Conservation (phyloP, 2,329 filamentous ascomycete species). For the Cercospora canescens region DNA sequence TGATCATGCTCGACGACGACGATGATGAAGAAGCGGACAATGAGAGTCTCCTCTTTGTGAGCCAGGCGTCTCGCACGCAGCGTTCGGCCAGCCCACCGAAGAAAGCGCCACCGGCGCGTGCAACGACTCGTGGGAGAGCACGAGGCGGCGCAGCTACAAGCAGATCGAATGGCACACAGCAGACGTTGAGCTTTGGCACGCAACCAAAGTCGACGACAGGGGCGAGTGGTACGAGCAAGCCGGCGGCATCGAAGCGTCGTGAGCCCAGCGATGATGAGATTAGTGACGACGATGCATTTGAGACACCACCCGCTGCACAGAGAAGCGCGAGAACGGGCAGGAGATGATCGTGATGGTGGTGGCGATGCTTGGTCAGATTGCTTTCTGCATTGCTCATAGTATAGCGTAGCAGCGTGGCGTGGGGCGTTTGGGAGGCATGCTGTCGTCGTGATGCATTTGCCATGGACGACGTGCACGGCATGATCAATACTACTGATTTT, state of each 20-base stretch:
- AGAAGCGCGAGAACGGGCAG: slow-evolving; percentile 20
- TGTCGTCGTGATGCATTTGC: not conserved
- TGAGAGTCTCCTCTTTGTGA: slow-evolving; percentile 41
- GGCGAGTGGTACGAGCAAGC: slow-evolving; percentile 14
- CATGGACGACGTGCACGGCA: not conserved
- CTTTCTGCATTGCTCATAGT: not conserved
- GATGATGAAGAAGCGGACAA: slow-evolving; percentile 48
- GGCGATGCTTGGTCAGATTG: not conserved
- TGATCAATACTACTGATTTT: not conserved
- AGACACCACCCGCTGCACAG: slow-evolving; percentile 33
- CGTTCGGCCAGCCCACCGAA: slow-evolving; percentile 27
- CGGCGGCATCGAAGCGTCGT: slow-evolving; percentile 28
- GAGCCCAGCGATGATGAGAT: slow-evolving; percentile 44
- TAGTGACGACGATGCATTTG: slow-evolving; percentile 41
- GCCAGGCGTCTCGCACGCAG: slow-evolving; percentile 22
- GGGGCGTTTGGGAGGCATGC: too few species aligned
- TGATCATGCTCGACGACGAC: slow-evolving; percentile 45
- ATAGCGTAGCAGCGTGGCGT: slow-evolving; percentile 18
- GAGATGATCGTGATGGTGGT: slow-evolving; percentile 8
- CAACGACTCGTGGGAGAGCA: slow-evolving; percentile 20
- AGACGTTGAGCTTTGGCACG: slow-evolving; percentile 25
- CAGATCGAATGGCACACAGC: slow-evolving; percentile 20
- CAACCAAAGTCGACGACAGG: slow-evolving; percentile 17
- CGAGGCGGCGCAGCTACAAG: slow-evolving; percentile 10
- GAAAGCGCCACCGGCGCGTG: slow-evolving; percentile 25